These are phyloP conservation scores for Camillea tinctor DNA, from an alignment of 2,329 filamentous ascomycete species.

Conservation along the genomic window DNA sequence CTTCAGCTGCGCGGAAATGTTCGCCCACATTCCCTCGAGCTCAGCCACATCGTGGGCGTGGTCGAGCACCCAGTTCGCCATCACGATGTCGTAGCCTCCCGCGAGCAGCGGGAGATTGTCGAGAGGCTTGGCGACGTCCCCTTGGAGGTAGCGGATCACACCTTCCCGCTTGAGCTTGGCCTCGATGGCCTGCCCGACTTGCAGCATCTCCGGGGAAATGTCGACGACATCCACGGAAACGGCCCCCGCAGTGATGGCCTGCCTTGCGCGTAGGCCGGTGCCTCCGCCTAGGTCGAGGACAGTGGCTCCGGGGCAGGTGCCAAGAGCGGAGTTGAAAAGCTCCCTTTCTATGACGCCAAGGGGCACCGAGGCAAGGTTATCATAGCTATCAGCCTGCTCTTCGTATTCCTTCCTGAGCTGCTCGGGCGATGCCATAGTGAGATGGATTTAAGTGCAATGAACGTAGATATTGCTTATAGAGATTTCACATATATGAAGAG, in stretches of 20 bases:
- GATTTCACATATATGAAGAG: too few relatives aligned
- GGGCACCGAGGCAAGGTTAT: background rate
- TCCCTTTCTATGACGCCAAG: conserved; percentile 25
- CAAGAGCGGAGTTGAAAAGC: conserved; percentile 28
- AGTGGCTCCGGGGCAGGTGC: conserved; percentile 20
- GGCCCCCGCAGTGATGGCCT: conserved; percentile 26
- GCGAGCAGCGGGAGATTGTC: conserved; percentile 13
- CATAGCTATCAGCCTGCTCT: background rate
- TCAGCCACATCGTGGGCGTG: conserved; percentile 23
- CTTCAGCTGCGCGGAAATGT: conserved; percentile 24
- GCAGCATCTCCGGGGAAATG: conserved; percentile 28
- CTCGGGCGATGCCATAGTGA: background rate
- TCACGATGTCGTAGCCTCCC: conserved; percentile 31
- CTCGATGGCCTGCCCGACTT: conserved; percentile 14
- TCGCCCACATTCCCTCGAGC: conserved; percentile 31
- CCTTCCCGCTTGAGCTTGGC: conserved; percentile 21
- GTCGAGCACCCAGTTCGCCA: conserved; percentile 35
- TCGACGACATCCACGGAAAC: conserved; percentile 30
- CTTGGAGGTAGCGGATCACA: conserved; percentile 25
- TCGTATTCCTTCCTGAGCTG: background rate
- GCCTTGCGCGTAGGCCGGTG: conserved; percentile 27
- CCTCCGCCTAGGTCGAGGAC: conserved; percentile 34
- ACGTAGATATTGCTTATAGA: too few relatives aligned
- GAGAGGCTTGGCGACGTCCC: conserved; percentile 25
- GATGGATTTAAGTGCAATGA: background rate